Evolutionary conservation across 1,284 basidiomycete genomes (phyloP).

Genomic region (Chondrostereum purpureum): DNA sequence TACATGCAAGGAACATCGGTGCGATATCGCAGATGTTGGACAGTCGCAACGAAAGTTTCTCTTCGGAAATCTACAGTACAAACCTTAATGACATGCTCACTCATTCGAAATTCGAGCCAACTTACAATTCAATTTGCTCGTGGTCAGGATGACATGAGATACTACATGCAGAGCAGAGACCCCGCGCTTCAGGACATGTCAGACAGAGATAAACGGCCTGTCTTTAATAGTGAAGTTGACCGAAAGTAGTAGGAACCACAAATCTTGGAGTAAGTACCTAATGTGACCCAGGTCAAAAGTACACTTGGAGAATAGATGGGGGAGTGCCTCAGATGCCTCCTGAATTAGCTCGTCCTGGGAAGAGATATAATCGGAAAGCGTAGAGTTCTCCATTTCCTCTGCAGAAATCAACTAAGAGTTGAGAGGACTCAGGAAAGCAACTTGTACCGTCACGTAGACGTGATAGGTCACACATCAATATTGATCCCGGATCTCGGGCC

Average conservation of each 20-base stretch:
- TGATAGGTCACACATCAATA: neutral
- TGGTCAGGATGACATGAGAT: constrained; percentile 77
- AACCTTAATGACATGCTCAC: no score
- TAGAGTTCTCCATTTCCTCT: constrained; percentile 12
- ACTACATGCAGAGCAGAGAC: constrained; percentile 73
- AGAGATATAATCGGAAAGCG: constrained; percentile 43
- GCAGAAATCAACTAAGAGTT: neutral
- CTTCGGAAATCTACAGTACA: constrained; percentile 68
- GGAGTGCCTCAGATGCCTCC: constrained; percentile 66
- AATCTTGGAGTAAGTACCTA: constrained; percentile 23
- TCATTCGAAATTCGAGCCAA: constrained; percentile 6
- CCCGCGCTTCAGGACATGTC: constrained; percentile 54
- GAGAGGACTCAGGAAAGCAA: neutral
- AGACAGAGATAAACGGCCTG: constrained; percentile 75
- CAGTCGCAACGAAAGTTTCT: constrained; percentile 76
- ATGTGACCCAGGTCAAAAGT: constrained; percentile 59
- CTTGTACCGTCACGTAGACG: neutral
- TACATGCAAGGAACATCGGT: constrained; percentile 57
- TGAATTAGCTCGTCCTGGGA: constrained; percentile 56
- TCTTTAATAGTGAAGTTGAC: constrained; percentile 20
- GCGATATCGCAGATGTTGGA: constrained; percentile 54
- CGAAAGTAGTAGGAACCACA: constrained; percentile 2
- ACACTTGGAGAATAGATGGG: constrained; percentile 69
- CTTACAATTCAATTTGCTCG: constrained; percentile 69
- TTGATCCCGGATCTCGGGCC: neutral